Evolutionary conservation across 345 rosid species (phyloP).

Genomic region (Raphanus raphanistrum): DNA sequence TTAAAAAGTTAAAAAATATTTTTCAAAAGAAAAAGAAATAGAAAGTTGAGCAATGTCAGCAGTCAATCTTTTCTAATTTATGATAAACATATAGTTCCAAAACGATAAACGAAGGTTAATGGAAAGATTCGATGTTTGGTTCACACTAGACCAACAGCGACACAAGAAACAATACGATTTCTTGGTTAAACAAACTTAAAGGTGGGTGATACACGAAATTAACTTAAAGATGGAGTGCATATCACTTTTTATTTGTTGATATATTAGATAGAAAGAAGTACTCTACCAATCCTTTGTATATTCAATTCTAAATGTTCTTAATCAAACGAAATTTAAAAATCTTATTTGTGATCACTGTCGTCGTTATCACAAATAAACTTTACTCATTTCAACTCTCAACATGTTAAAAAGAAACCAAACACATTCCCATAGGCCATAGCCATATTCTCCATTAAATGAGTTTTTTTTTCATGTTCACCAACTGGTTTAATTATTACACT

Average conservation of each 20-base stretch:
- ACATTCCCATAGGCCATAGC: conserved; percentile 15
- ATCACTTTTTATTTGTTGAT: not conserved
- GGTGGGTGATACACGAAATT: not conserved
- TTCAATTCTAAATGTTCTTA: not conserved
- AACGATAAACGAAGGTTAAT: not conserved
- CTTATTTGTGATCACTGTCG: conserved; percentile 2
- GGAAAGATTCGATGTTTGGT: not conserved
- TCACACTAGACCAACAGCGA: not conserved
- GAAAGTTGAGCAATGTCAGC: not conserved
- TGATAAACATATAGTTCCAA: not conserved
- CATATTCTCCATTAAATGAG: not conserved
- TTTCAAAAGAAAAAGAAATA: not conserved
- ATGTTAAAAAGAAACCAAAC: conserved; percentile 10
- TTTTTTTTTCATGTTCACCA: not conserved
- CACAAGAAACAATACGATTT: not conserved
- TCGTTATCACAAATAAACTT: conserved; percentile 3
- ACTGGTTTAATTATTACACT: conserved; percentile 16
- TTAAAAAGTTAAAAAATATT: not conserved
- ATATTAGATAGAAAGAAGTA: not conserved
- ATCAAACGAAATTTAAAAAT: conserved; percentile 6
- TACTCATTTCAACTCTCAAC: conserved; percentile 33
- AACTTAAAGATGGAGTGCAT: not conserved
- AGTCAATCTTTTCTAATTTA: too few relatives aligned
- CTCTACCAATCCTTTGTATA: not conserved
- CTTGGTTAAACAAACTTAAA: not conserved